phyloP scores from a whole-genome alignment of 2,329 filamentous ascomycete species.

The Nemania abortiva region DNA sequence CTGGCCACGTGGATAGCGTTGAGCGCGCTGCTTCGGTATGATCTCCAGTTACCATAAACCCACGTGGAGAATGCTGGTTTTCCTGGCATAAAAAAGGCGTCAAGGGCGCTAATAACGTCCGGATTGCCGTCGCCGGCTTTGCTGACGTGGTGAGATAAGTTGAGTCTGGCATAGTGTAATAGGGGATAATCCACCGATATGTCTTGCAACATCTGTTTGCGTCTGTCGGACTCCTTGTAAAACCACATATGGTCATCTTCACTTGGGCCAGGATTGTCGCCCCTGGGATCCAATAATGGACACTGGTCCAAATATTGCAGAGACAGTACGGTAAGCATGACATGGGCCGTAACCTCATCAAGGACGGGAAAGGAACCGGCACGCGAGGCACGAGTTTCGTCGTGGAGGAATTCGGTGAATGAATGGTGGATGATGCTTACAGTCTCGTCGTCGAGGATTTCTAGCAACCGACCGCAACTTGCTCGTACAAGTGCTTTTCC shows the following conservation, averaged over 20 bases:
- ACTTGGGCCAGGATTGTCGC: neutral
- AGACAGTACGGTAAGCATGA: neutral
- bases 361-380: conserved; percentile 5
- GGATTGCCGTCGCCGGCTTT: neutral
- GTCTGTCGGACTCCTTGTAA: neutral
- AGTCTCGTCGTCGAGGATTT: conserved; percentile 15
- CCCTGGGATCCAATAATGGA: neutral
- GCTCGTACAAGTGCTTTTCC: conserved; percentile 2
- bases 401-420: conserved; percentile 12
- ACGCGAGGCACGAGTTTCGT: conserved; percentile 2
- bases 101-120: conserved; percentile 2
- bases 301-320: conserved; percentile 12
- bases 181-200: neutral
- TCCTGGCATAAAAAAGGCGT: neutral
- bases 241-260: neutral
- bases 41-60: conserved; percentile 10
- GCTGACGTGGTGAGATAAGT: conserved; percentile 1
- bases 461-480: conserved; percentile 7
- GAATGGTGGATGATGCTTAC: conserved; percentile 12
- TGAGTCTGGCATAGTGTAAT: conserved; percentile 6
- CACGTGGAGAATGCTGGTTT: neutral
- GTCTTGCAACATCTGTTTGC: conserved; percentile 3
- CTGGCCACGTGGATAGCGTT: conserved; percentile 8
- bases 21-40: neutral
- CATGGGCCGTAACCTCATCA: conserved; percentile 2